Conservation (phyloP, 2,329 filamentous ascomycete species). For the Thelonectria rubi region DNA sequence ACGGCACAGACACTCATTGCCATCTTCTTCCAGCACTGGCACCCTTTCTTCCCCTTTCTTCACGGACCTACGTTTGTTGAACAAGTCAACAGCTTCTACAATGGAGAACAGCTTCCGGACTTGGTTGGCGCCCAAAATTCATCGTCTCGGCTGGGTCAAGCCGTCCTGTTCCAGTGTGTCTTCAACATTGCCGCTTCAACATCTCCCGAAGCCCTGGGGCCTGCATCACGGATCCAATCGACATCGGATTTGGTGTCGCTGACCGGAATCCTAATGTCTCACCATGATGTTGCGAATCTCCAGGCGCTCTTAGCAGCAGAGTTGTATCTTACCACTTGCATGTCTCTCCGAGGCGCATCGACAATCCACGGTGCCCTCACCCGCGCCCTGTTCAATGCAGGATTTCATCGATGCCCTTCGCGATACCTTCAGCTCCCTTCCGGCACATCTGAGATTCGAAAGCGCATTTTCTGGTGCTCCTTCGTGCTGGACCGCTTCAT, state of each 20-base stretch:
- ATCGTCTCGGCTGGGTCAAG: conserved; percentile 41
- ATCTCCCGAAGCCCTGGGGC: conserved; percentile 36
- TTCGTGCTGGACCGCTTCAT: conserved; percentile 51
- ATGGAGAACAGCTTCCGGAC: neutral
- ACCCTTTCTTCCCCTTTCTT: conserved; percentile 61
- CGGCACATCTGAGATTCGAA: conserved; percentile 46
- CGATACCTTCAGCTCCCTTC: conserved; percentile 56
- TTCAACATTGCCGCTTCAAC: conserved; percentile 55
- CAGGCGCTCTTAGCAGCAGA: conserved; percentile 59
- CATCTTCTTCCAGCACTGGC: conserved; percentile 60
- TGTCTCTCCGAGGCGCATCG: conserved; percentile 59
- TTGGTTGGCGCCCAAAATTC: conserved; percentile 24
- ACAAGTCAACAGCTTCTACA: conserved; percentile 54
- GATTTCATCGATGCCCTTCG: conserved; percentile 61
- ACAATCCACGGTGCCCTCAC: conserved; percentile 57
- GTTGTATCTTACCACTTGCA: conserved; percentile 57
- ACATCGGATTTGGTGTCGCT: conserved; percentile 49
- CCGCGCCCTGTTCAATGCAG: conserved; percentile 58
- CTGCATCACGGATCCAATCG: conserved; percentile 48
- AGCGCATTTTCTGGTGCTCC: conserved; percentile 53
- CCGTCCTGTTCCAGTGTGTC: conserved; percentile 58
- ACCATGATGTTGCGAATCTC: conserved; percentile 55
- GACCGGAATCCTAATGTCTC: conserved; percentile 50
- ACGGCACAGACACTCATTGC: conserved; percentile 54
- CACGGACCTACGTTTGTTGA: conserved; percentile 59